Evolutionary conservation across 805 yeast species (phyloP), one percentile per base, ranked within the genome.

Genomic region (Cyberlindnera petersonii): DNA sequence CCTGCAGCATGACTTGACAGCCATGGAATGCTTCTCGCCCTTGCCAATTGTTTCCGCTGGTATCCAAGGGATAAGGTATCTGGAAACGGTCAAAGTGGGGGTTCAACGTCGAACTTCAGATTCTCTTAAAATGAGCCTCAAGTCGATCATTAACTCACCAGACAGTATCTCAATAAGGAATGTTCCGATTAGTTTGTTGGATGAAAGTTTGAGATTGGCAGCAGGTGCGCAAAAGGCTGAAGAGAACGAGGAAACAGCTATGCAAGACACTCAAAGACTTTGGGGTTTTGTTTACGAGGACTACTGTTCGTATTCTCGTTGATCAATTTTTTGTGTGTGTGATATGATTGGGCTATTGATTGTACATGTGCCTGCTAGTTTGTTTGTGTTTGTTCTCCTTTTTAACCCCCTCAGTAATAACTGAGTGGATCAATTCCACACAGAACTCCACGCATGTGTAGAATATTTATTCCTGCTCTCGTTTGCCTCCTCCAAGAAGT

Each of bases 1-100:
- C 9, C 24, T 42, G 5, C 26, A 34, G 14, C 7, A 14, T 7
- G 42, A 42, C 15, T 22, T 42, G 9, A 4, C 16, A 22, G 33
- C 43, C 5, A 43, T 43, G 47, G 43, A 36, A 15, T 43, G 47
- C 26, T 43, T 28, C 27, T 23, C 38, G 9, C 40, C 41, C 4
- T 19, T 43, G 9, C 43, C 39, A 1, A 37, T 43, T 3, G 35
- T 33, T 6, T 6, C 34, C 4, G 5, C 8, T 5, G 39, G 39
- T 9, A 26, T 30, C 10, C 31, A 39, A 14, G 21, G 38, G 6
- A 15, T 37, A 21, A 24, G 29, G 9, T 27, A 31, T n/a, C 33
- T 42, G 15, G 26, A 24, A 15, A 19, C 31, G 1, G 30, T 35
- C 19, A 35, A 24, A 17, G 13, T 33, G 3, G 24, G 27, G 5